A percentile compares a stretch with the other conserved stretches of the same genome.
phyloP scores from a whole-genome alignment of 495 filamentous ascomycete species.

The Lophiostoma macrostomum region DNA sequence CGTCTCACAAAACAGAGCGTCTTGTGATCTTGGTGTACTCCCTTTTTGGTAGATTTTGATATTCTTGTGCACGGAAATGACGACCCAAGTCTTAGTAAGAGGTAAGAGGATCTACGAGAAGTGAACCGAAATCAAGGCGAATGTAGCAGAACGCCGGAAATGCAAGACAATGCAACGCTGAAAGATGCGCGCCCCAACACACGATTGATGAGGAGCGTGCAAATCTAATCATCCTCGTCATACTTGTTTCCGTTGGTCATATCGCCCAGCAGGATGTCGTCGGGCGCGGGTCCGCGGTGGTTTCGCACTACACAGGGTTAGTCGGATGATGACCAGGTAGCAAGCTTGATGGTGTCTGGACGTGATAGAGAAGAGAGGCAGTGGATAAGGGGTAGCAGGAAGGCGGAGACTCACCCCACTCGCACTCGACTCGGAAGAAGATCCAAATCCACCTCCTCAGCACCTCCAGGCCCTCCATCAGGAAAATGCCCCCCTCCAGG shows the following conservation, averaged over 20 bases:
- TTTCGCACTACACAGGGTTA: constrained; percentile 54
- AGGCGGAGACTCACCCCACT: constrained; percentile 62
- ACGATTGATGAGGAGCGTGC: too few relatives aligned
- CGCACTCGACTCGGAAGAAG: constrained; percentile 90
- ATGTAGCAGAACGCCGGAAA: background rate
- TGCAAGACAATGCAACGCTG: constrained; percentile 1
- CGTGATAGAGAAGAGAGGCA: background rate
- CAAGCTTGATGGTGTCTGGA: too few relatives aligned
- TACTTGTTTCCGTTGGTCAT: constrained; percentile 51
- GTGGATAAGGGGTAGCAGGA: background rate
- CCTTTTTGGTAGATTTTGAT: too few relatives aligned
- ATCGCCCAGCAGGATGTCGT: constrained; percentile 56
- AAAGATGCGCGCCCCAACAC: background rate
- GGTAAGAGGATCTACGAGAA: too few relatives aligned
- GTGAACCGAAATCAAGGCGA: too few relatives aligned
- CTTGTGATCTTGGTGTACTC: too few relatives aligned
- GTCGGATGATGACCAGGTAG: too few relatives aligned
- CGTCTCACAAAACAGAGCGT: too few relatives aligned
- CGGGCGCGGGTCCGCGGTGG: constrained; percentile 51
- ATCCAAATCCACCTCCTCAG: constrained; percentile 92
- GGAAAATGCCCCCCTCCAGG: constrained; percentile 78
- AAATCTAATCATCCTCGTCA: constrained; percentile 47
- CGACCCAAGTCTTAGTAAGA: too few relatives aligned
- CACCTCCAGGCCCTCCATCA: constrained; percentile 84
- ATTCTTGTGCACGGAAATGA: too few relatives aligned